Evolutionary conservation across 2,329 filamentous ascomycete genomes (phyloP).

Genomic region (Lachnellula subtilissima): DNA sequence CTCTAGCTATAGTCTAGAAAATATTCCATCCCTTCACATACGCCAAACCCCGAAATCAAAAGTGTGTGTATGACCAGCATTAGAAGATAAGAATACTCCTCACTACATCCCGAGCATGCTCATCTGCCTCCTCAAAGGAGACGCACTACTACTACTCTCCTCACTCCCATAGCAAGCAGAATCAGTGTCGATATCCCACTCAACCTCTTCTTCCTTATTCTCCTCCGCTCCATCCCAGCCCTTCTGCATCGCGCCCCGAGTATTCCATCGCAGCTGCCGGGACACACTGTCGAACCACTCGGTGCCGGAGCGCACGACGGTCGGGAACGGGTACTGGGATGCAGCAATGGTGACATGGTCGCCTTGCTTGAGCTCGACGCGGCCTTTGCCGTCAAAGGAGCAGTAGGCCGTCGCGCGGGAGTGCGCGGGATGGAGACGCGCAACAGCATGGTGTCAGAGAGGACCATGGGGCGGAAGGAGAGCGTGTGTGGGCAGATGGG

Average conservation of each 20-base stretch:
- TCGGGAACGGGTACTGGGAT: conserved; percentile 94
- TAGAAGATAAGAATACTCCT: not conserved
- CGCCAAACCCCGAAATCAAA: not conserved
- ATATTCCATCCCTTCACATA: not conserved
- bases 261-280: conserved; percentile 91
- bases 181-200: conserved; percentile 96
- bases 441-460: conserved; percentile 89
- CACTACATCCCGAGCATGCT: conserved; percentile 60
- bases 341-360: conserved; percentile 96
- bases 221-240: conserved; percentile 56
- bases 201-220: conserved; percentile 46
- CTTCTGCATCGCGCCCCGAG: conserved; percentile 85
- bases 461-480: conserved; percentile 95
- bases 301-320: conserved; percentile 79
- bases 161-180: conserved; percentile 67
- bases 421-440: conserved; percentile 77
- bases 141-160: conserved; percentile 63
- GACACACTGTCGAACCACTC: conserved; percentile 98
- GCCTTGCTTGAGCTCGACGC: conserved; percentile 85
- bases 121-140: conserved; percentile 68
- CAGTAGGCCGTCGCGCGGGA: conserved; percentile 94
- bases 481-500: conserved; percentile 97
- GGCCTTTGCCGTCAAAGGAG: conserved; percentile 94
- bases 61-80: conserved; percentile 6
- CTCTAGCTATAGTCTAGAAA: not conserved